These are phyloP conservation scores for Saksenaea oblongispora DNA, from an alignment of 371 early-diverging fungal genomes.

Conservation along the genomic window DNA sequence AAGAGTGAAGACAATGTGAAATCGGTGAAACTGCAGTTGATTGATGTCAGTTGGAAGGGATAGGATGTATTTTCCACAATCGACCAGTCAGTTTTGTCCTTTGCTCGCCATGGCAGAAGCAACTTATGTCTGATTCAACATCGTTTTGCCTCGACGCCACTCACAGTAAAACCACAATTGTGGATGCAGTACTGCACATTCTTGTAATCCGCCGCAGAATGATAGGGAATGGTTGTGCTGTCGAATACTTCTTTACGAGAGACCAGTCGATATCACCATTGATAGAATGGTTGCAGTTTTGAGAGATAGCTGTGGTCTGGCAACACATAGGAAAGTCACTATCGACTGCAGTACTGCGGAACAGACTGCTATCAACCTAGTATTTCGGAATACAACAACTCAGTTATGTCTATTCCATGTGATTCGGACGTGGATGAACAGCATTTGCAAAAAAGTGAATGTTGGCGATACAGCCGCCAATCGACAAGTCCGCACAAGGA, in stretches of 20 bases:
- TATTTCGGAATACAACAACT: background rate
- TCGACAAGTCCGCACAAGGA: background rate
- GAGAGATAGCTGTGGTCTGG: background rate
- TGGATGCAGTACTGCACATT: background rate
- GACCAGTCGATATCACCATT: background rate
- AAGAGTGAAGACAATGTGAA: background rate
- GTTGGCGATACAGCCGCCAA: background rate
- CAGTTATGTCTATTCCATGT: constrained; percentile 8
- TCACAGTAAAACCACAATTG: background rate
- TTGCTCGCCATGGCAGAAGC: background rate
- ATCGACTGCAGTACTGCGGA: background rate
- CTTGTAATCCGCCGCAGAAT: background rate
- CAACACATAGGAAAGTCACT: background rate
- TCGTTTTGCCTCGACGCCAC: constrained; percentile 7
- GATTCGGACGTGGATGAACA: constrained; percentile 2
- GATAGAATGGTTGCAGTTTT: background rate
- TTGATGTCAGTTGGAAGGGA: background rate
- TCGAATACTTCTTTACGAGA: background rate
- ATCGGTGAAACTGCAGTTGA: background rate
- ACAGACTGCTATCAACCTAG: background rate
- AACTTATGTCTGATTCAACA: background rate
- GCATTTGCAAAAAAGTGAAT: background rate
- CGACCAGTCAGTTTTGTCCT: background rate
- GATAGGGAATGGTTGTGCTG: background rate
- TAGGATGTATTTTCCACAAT: background rate